These are phyloP conservation scores for Pseudohalonectria lignicola DNA, from an alignment of 2,329 filamentous ascomycete genomes.

Conservation along the genomic window DNA sequence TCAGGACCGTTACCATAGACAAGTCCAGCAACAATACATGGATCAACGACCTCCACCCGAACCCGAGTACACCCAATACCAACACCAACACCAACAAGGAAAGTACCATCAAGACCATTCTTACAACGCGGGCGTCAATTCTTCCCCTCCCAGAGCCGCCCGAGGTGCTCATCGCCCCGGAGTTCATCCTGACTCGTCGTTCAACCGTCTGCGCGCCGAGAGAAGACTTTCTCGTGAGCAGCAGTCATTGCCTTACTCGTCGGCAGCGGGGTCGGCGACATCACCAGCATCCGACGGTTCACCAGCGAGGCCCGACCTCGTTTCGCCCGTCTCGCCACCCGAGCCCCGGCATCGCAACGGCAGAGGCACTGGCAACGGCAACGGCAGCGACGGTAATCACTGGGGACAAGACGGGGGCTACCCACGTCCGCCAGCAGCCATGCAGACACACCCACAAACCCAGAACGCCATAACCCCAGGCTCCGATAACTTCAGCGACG, in stretches of 20 bases:
- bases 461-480: slow-evolving; percentile 45
- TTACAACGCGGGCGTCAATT: too few species aligned
- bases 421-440: slow-evolving; percentile 9
- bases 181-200: slow-evolving; percentile 26
- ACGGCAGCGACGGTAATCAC: too few species aligned
- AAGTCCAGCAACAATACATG: slow-evolving; percentile 5
- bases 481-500: slow-evolving; percentile 55
- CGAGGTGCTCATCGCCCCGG: slow-evolving; percentile 6
- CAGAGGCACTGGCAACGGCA: too few species aligned
- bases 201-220: slow-evolving; percentile 20
- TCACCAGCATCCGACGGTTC: too few species aligned
- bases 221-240: slow-evolving; percentile 19
- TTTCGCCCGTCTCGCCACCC: slow-evolving; percentile 17
- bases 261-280: too few species aligned
- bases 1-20: too few species aligned
- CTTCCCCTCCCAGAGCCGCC: slow-evolving; percentile 10
- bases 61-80: slow-evolving; percentile 4
- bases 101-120: too few species aligned
- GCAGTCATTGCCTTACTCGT: background rate
- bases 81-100: slow-evolving; percentile 8
- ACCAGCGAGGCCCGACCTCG: too few species aligned
- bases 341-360: too few species aligned
- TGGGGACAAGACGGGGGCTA: slow-evolving; percentile 13
- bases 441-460: slow-evolving; percentile 16
- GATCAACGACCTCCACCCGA: background rate